These are phyloP conservation scores for Tricholoma sp. DNA, from an alignment of 768 basidiomycete genomes.

Conservation along the genomic window DNA sequence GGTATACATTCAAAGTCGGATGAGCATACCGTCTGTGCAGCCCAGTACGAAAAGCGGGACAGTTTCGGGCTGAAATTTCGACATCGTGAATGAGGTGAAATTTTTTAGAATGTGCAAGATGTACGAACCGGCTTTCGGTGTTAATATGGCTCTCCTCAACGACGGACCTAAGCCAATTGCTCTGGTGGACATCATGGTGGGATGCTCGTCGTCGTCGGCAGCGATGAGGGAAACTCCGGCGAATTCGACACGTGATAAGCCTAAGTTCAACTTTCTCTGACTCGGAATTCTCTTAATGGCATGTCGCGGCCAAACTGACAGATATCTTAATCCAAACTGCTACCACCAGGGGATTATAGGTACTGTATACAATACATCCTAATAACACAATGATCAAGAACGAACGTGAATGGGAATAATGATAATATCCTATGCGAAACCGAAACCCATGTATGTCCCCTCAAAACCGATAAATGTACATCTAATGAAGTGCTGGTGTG, in stretches of 20 bases:
- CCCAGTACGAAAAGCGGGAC: conserved; percentile 32
- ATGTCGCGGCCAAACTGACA: too few species aligned
- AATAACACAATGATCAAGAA: background rate
- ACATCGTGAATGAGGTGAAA: background rate
- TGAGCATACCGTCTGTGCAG: conserved; percentile 37
- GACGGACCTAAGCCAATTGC: conserved; percentile 54
- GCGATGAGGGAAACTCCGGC: too few species aligned
- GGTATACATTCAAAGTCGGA: background rate
- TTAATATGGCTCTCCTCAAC: conserved; percentile 46
- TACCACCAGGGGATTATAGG: background rate
- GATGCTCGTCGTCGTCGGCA: background rate
- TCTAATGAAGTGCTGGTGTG: background rate
- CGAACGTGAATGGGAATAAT: background rate
- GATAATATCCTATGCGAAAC: background rate
- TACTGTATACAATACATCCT: background rate
- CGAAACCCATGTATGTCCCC: background rate
- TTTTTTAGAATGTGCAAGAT: background rate
- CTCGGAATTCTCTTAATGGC: too few species aligned
- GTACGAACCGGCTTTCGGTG: conserved; percentile 31
- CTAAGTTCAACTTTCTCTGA: too few species aligned
- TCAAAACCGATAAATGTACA: too few species aligned
- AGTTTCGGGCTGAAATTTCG: conserved; percentile 35
- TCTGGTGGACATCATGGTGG: conserved; percentile 41
- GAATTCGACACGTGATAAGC: too few species aligned
- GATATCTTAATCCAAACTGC: too few species aligned